Evolutionary conservation across 257 asterid genomes (phyloP).

Genomic region (Ballota nigra): DNA sequence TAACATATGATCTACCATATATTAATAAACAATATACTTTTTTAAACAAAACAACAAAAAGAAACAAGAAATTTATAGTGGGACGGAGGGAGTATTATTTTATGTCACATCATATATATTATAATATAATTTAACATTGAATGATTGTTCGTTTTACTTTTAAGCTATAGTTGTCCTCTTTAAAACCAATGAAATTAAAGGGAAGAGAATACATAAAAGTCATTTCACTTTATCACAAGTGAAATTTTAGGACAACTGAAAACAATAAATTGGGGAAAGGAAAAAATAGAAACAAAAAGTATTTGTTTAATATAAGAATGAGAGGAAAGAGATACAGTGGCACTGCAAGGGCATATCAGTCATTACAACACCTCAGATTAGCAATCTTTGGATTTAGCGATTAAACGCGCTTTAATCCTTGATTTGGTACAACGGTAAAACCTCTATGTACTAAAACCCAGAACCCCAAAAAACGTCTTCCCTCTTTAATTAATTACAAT

Average conservation of each 20-base stretch:
- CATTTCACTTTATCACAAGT: not conserved
- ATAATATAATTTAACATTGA: too few species aligned
- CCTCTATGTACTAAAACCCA: constrained; percentile 37
- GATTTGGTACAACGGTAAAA: constrained; percentile 28
- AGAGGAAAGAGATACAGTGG: not conserved
- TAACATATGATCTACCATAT: too few species aligned
- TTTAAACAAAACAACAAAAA: too few species aligned
- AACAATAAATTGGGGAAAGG: not conserved
- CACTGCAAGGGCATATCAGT: constrained; percentile 28
- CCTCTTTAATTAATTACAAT: constrained; percentile 26
- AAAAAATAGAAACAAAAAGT: not conserved
- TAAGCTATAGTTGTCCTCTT: too few species aligned
- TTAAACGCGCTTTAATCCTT: constrained; percentile 27
- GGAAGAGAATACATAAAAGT: not conserved
- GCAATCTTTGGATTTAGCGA: constrained; percentile 30
- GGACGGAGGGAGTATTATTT: too few species aligned
- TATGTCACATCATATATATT: too few species aligned
- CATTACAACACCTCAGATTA: constrained; percentile 21
- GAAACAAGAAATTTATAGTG: too few species aligned
- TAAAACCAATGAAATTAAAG: too few species aligned
- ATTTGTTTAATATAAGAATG: not conserved
- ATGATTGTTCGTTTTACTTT: too few species aligned
- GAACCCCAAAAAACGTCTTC: constrained; percentile 35
- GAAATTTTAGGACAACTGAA: not conserved
- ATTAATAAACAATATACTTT: too few species aligned